Base-by-base conservation (phyloP, 2,329 filamentous ascomycete genomes). In the Ceratocystis variospora region DNA sequence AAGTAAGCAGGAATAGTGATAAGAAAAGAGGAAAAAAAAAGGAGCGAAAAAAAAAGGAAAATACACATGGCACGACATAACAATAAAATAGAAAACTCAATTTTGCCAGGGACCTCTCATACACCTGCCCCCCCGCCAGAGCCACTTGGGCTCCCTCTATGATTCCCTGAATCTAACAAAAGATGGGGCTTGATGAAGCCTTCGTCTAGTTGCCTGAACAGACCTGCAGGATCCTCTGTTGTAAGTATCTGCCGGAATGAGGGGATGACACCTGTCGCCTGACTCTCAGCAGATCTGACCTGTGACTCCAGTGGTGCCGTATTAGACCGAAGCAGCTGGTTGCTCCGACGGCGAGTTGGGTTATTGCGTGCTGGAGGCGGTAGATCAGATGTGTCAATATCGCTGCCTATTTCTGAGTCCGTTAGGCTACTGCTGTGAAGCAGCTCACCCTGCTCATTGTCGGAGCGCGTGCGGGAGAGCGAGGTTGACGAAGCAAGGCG, bases 171-270 rank as follows among this genome's bases (percentile, higher is more conserved):
- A 76, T 96, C 92, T 22, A 97, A 81, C 70, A 97, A 76, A 66
- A 97, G 77, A 73, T 87, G 89, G 19, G 93, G 93, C 79, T 97
- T 97, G 76, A 97, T 92, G 74, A 91, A 96, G 68, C 92, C 90
- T 75, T 99, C 94, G 74, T 99, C 94, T 68, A 99, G 79, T 76
- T 96, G 92, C 70, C 86, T 87, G 75, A 99, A 96, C 77, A 95
- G 84, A 59, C 88, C 90, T 8, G 89, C 88, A 57, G 95, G 91
- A 74, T 99, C 94, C 63, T 96, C 90, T 0, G 88, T 83, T 17
- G 88, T 89, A 70, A 96, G 85, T 7, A 99, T 79, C 73, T 93
- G 88, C 66, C 86, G 85, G 67, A 96, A 85, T 0, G 91, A 88
- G 37, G 66, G 61, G 17, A 63, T 68, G 12, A 61, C 31, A 5